Evolutionary conservation across 2,329 filamentous ascomycete species (phyloP), one percentile per base, ranked within the genome.

Genomic region (Apiospora hydei): DNA sequence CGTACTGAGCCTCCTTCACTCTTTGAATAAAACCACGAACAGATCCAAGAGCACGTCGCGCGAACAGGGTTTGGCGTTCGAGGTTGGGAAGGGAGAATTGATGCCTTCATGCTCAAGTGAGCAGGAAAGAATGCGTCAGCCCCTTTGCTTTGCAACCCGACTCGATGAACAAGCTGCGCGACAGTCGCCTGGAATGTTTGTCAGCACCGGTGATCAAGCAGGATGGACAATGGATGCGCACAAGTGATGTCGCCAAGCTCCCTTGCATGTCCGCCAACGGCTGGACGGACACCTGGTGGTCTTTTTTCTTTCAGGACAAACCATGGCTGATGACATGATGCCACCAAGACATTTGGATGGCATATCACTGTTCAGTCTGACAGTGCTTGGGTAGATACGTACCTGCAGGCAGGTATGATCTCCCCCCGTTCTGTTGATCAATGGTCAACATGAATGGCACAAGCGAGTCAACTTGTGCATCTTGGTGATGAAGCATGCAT

Each of bases 151-250:
- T 10, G n/a, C 16, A 16, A 64, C 10, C n/a, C 8, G 34, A 14
- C 57, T 64, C 57, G 34, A 64, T 6, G 8, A 24, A 41, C 34
- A 64, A 41, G 57, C 34, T 3, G 57, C 57, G 57, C 34, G 30
- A 41, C 57, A 64, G 57, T 41, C 21, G 57, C 34, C 57, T 41
- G 57, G 57, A 64, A 64, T 64, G 57, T 18, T 51, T 51, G 49
- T 51, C 49, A 24, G n/a, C 24, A n/a, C 49, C 13, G 49, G 49
- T 26, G n/a, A 26, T 64, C 57, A 8, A n/a, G 30, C 57, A 8
- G 11, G 30, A 10, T 11, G 57, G 21, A 64, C 30, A 41, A 41
- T 64, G 34, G 41, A 64, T 41, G 34, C 18, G 10, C 53, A 61
- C 14, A 18, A 38, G 30, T 30, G 53, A 64, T 64, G 18, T 41